phyloP scores from a whole-genome alignment of 2,329 filamentous ascomycete species.

The Sporothrix inflata region DNA sequence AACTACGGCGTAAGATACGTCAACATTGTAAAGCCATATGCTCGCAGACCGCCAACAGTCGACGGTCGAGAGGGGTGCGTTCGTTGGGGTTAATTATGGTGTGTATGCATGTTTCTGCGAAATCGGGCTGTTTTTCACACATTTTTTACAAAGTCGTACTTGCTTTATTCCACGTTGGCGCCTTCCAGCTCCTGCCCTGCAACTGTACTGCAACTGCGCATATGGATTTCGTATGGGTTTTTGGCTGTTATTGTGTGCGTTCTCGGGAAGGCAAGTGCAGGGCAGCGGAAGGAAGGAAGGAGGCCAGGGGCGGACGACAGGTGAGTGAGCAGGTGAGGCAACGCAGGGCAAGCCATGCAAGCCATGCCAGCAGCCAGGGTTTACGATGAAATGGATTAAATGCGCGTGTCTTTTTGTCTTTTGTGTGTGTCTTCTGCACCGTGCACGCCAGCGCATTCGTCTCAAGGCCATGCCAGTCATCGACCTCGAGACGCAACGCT shows the following conservation, averaged over 20 bases:
- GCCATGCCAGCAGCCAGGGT: not conserved
- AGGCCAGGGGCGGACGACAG: not conserved
- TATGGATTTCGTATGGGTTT: not conserved
- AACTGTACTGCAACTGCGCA: slow-evolving; percentile 6
- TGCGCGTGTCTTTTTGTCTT: not conserved
- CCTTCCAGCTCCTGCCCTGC: slow-evolving; percentile 8
- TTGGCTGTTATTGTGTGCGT: not conserved
- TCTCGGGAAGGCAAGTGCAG: not conserved
- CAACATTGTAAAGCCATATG: not conserved
- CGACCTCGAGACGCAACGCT: not conserved
- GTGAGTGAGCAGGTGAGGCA: slow-evolving; percentile 15
- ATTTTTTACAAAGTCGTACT: not conserved
- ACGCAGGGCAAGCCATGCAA: not conserved
- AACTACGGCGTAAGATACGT: too few species aligned
- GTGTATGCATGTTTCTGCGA: slow-evolving; percentile 7
- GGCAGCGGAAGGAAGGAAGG: not conserved
- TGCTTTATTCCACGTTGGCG: not conserved
- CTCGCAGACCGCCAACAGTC: not conserved
- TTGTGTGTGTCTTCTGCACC: not conserved
- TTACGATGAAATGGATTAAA: not conserved
- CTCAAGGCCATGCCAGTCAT: not conserved
- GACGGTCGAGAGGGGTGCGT: slow-evolving; percentile 2
- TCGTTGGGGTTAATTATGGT: not conserved
- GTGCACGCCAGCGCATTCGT: slow-evolving; percentile 1
- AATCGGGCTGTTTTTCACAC: not conserved